These are phyloP conservation scores for Sclerotinia minor DNA, from an alignment of 2,329 filamentous ascomycete species.

Conservation along the genomic window DNA sequence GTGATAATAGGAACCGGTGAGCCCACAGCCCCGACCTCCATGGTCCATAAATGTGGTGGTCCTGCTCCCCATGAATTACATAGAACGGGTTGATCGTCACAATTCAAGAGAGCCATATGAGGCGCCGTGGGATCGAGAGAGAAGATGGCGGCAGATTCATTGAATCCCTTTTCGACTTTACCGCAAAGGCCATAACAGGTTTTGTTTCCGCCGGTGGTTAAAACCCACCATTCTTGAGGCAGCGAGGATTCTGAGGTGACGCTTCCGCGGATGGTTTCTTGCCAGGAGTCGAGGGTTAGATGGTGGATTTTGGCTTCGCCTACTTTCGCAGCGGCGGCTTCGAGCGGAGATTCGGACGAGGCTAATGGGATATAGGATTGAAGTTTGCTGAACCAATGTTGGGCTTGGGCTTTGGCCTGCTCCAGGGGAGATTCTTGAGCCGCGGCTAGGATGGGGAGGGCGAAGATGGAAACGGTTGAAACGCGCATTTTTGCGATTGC, in stretches of 20 bases:
- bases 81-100: slow-evolving; percentile 71
- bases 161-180: slow-evolving; percentile 63
- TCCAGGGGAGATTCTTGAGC: slow-evolving; percentile 53
- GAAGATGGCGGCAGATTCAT: slow-evolving; percentile 65
- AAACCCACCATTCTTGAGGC: slow-evolving; percentile 75
- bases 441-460: slow-evolving; percentile 56
- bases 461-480: slow-evolving; percentile 52
- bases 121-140: slow-evolving; percentile 61
- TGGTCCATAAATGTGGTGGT: slow-evolving; percentile 65
- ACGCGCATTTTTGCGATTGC: slow-evolving; percentile 53
- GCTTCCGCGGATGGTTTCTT: slow-evolving; percentile 62
- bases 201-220: slow-evolving; percentile 74
- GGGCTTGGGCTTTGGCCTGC: slow-evolving; percentile 63
- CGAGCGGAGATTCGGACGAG: slow-evolving; percentile 40
- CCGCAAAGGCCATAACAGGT: slow-evolving; percentile 69
- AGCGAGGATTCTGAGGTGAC: slow-evolving; percentile 56
- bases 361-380: slow-evolving; percentile 55
- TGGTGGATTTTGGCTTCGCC: slow-evolving; percentile 54
- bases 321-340: slow-evolving; percentile 52
- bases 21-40: slow-evolving; percentile 65
- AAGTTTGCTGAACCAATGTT: slow-evolving; percentile 62
- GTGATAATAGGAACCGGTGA: slow-evolving; percentile 64
- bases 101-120: slow-evolving; percentile 69
- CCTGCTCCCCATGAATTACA: slow-evolving; percentile 72
- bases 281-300: slow-evolving; percentile 70